phyloP scores from a whole-genome alignment of 1,284 basidiomycete species.

The Naganishia liquefaciens region DNA sequence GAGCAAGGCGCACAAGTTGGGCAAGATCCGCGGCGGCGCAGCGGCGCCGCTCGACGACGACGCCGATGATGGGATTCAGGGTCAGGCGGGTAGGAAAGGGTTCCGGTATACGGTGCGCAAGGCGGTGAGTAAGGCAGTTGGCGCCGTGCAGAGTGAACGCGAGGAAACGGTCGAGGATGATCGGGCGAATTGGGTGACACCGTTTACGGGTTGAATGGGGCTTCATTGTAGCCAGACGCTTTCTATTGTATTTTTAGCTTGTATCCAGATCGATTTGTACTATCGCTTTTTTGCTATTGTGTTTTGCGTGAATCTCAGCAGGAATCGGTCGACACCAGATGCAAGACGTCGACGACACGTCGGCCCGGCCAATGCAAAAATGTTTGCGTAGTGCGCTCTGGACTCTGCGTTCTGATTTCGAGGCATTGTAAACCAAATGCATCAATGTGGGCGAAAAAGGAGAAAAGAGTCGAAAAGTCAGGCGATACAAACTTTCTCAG shows the following conservation, averaged over 20 bases:
- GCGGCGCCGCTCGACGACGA: neutral
- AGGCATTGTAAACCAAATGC: too few species aligned
- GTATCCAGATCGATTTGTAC: constrained; percentile 58
- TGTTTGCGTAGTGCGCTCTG: too few species aligned
- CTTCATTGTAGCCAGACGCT: neutral
- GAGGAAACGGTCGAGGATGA: constrained; percentile 29
- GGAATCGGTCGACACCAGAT: too few species aligned
- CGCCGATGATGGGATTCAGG: constrained; percentile 12
- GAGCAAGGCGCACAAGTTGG: constrained; percentile 28
- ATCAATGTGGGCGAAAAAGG: too few species aligned
- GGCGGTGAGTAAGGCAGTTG: constrained; percentile 27
- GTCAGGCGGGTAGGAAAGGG: constrained; percentile 20
- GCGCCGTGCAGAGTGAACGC: constrained; percentile 27
- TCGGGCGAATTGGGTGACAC: constrained; percentile 32
- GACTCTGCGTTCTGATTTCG: too few species aligned
- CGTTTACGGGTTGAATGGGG: constrained; percentile 22
- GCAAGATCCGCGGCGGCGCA: neutral
- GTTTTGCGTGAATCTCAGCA: too few species aligned
- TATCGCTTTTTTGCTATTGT: too few species aligned
- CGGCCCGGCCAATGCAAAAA: too few species aligned
- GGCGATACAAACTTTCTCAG: too few species aligned
- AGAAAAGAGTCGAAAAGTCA: too few species aligned
- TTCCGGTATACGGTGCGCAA: constrained; percentile 25
- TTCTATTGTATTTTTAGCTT: constrained; percentile 26
- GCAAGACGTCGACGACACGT: too few species aligned